Percentiles rank a stretch among this genome's conserved stretches.
Evolutionary conservation across 2,329 filamentous ascomycete genomes (phyloP).

Genomic region (Colletotrichum tanaceti): DNA sequence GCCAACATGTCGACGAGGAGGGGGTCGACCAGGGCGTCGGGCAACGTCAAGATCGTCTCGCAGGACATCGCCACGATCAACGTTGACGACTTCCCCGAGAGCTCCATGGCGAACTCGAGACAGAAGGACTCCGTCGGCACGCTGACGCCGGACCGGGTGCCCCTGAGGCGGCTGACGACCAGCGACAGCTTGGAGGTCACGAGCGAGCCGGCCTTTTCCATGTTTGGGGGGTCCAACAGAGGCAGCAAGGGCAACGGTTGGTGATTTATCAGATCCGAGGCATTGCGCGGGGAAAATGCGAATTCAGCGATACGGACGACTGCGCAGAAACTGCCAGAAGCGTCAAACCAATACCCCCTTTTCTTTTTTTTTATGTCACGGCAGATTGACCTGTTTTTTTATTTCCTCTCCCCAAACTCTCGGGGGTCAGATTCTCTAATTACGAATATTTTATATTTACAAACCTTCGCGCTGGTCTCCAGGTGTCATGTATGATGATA

Average conservation of each 20-base stretch:
- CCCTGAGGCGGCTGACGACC: slow-evolving; percentile 15
- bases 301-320: not conserved
- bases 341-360: slow-evolving; percentile 13
- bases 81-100: slow-evolving; percentile 5
- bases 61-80: slow-evolving; percentile 25
- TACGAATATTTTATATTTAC: not conserved
- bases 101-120: not conserved
- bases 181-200: slow-evolving; percentile 18
- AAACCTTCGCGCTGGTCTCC: too few species aligned
- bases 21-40: slow-evolving; percentile 25
- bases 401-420: not conserved
- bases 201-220: not conserved
- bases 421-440: too few species aligned
- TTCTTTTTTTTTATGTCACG: not conserved
- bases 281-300: not conserved
- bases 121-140: slow-evolving; percentile 45
- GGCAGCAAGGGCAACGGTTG: slow-evolving; percentile 14
- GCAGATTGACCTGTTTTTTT: not conserved
- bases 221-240: not conserved
- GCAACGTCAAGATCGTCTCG: slow-evolving; percentile 33
- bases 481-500: too few species aligned
- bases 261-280: not conserved
- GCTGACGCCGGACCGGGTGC: slow-evolving; percentile 41
- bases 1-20: slow-evolving; percentile 11
- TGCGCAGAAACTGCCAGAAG: not conserved